Evolutionary conservation across 1,284 basidiomycete genomes (phyloP).

Genomic region (Marasmius fiardii): DNA sequence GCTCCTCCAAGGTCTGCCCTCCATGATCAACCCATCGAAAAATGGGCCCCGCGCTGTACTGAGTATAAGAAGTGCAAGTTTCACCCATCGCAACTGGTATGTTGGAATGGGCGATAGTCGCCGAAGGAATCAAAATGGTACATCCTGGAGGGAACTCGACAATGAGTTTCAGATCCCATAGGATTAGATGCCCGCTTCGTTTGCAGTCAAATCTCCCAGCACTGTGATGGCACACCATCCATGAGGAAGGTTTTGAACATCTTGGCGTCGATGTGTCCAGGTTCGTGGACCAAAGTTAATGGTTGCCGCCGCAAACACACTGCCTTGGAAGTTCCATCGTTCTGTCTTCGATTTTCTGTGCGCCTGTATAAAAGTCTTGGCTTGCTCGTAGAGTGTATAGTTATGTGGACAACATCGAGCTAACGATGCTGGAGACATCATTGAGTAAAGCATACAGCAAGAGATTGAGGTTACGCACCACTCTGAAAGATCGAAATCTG

Average conservation of each 20-base stretch:
- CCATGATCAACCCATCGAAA: constrained; percentile 23
- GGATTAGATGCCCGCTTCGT: constrained; percentile 23
- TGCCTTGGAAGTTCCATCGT: constrained; percentile 8
- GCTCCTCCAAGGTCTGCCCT: background rate
- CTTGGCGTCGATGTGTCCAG: constrained; percentile 12
- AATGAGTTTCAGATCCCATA: constrained; percentile 20
- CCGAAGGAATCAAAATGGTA: constrained; percentile 26
- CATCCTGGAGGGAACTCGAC: constrained; percentile 23
- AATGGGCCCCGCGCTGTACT: constrained; percentile 21
- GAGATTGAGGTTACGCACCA: no score
- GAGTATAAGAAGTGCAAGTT: constrained; percentile 20
- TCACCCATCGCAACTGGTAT: constrained; percentile 18
- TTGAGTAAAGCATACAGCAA: no score
- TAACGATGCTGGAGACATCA: no score
- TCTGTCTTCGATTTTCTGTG: no score
- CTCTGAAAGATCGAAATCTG: no score
- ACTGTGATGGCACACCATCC: constrained; percentile 23
- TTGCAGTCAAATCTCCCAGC: constrained; percentile 17
- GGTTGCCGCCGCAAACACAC: constrained; percentile 14
- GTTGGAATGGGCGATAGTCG: constrained; percentile 23
- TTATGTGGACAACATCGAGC: no score
- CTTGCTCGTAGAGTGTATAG: no score
- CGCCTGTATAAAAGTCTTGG: no score
- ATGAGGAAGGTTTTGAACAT: constrained; percentile 17
- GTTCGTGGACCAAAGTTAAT: constrained; percentile 20